Evolutionary conservation across 495 filamentous ascomycete genomes (phyloP).

Genomic region (Antarctomyces pellizariae): DNA sequence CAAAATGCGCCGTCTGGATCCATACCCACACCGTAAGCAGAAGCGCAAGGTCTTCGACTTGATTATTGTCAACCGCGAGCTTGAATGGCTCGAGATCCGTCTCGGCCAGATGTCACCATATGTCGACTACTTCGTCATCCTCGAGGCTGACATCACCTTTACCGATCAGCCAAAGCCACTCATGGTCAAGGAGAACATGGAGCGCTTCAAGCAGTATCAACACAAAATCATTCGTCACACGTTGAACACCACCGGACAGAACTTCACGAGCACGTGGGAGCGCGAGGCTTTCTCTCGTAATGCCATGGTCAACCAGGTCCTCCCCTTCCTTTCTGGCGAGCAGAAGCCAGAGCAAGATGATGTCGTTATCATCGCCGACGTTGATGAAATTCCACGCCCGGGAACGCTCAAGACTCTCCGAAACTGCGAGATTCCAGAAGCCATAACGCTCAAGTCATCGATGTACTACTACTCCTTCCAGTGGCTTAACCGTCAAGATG

Average conservation of each 20-base stretch:
- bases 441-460: constrained; percentile 17
- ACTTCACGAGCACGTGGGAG: constrained; percentile 13
- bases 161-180: constrained; percentile 19
- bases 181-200: constrained; percentile 16
- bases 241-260: constrained; percentile 11
- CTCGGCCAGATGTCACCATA: constrained; percentile 13
- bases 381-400: constrained; percentile 20
- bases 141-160: constrained; percentile 22
- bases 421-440: constrained; percentile 17
- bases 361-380: constrained; percentile 17
- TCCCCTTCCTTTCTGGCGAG: constrained; percentile 13
- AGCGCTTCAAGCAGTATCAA: constrained; percentile 16
- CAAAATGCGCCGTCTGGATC: not conserved
- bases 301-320: constrained; percentile 15
- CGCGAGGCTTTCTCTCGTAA: constrained; percentile 17
- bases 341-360: constrained; percentile 11
- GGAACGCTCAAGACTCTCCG: constrained; percentile 16
- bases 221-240: constrained; percentile 19
- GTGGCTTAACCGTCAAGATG: constrained; percentile 16
- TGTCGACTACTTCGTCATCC: constrained; percentile 25
- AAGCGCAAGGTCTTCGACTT: constrained; percentile 21
- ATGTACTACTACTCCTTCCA: constrained; percentile 26
- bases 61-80: constrained; percentile 19
- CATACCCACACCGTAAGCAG: not conserved
- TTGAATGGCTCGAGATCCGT: constrained; percentile 25